Evolutionary conservation across 495 filamentous ascomycete species (phyloP).

Genomic region (Aspergillus panamensis): DNA sequence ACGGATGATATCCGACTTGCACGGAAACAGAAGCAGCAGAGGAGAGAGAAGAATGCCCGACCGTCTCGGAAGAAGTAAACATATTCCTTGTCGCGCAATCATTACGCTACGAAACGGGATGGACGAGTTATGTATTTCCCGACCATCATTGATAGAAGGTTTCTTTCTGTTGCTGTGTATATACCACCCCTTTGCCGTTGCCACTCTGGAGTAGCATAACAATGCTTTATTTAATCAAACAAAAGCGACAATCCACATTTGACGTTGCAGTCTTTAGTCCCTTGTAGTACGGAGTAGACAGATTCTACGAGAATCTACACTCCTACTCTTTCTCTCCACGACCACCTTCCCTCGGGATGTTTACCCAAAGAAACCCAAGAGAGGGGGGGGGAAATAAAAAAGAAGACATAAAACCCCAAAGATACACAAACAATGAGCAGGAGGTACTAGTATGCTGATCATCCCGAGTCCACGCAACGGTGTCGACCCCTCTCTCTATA

Average conservation of each 20-base stretch:
- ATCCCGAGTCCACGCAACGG: constrained; percentile 33
- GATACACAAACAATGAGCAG: not conserved
- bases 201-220: too few relatives aligned
- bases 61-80: constrained; percentile 60
- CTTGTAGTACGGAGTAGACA: too few relatives aligned
- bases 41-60: constrained; percentile 84
- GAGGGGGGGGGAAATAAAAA: not conserved
- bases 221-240: too few relatives aligned
- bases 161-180: not conserved
- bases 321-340: too few relatives aligned
- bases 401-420: not conserved
- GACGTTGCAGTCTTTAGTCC: too few relatives aligned
- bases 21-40: constrained; percentile 67
- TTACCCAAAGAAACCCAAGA: not conserved
- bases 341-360: too few relatives aligned
- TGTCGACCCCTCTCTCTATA: not conserved
- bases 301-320: too few relatives aligned
- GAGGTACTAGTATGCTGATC: not conserved
- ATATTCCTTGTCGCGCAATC: constrained; percentile 9
- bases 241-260: too few relatives aligned
- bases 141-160: not conserved
- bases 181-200: not conserved
- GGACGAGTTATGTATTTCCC: not conserved
- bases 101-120: constrained; percentile 11
- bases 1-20: constrained; percentile 83